These are phyloP conservation scores for Cinnamomum chago DNA, from an alignment of 164 flowering plant genomes.

Conservation along the genomic window DNA sequence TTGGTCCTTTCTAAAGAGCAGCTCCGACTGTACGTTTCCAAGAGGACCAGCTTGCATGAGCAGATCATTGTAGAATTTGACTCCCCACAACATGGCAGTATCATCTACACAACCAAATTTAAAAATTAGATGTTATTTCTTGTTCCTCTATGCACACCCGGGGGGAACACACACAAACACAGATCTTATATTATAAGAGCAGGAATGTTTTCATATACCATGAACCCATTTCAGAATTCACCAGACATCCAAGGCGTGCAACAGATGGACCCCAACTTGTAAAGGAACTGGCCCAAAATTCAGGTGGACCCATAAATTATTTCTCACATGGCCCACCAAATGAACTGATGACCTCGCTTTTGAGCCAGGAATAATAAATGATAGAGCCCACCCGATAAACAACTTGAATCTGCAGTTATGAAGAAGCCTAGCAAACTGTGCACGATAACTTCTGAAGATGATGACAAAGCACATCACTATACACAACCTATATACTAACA, in stretches of 20 bases:
- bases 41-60: conserved; percentile 62
- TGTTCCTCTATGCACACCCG: too few species aligned
- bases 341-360: background rate
- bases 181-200: too few species aligned
- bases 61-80: conserved; percentile 68
- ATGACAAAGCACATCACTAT: too few species aligned
- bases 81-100: conserved; percentile 80
- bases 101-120: conserved; percentile 50
- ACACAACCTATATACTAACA: background rate
- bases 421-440: background rate
- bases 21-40: conserved; percentile 78
- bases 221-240: background rate
- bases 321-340: background rate
- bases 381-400: background rate
- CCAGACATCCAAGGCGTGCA: too few species aligned
- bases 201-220: background rate
- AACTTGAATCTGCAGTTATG: background rate
- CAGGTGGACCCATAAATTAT: background rate
- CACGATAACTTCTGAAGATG: background rate
- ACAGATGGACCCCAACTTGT: background rate
- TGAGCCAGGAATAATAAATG: background rate
- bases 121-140: background rate
- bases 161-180: too few species aligned
- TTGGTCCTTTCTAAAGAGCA: conserved; percentile 57
- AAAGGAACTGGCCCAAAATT: background rate